Base-by-base conservation (phyloP, 768 basidiomycete species). In the Tylopilus balloui region DNA sequence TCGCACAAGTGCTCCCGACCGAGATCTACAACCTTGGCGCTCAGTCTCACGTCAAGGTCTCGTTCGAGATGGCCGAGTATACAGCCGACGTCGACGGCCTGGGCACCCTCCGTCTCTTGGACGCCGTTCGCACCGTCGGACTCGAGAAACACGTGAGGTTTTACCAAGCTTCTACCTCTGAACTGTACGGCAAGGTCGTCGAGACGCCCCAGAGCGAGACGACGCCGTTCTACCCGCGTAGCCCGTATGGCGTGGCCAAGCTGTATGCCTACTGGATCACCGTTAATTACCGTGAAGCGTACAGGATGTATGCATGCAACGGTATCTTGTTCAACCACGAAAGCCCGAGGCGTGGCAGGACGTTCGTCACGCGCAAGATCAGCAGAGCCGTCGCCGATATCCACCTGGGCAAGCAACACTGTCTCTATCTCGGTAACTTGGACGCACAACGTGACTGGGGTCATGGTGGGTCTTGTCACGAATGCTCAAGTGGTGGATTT, bases 51-150 rank as follows among this genome's bases (percentile, higher is more conserved):
- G 94, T 98, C 75, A 98, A 98, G 70, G 94, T 98, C 56, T 96
- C 93, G 23, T 98, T 98, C 69, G 95, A 97, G 70, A 95, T 98
- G 92, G 91, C 94, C 21, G 94, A 98, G 71, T 98, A 98, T 73
- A 98, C 95, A 0, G 93, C 90, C 43, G 95, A 98, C 63, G 94
- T 98, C 42, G 94, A 98, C 60, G 94, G 86, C 8, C 78, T 98
- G 34, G 94, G 94, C 46, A 98, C 94, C 6, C 81, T 98, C 41
- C 90, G 94, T 58, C 80, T 98, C 50, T 86, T 98, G 50, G 95
- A 98, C 61, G 94, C 94, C 47, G 84, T 98, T 68, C 84, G 94
- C 35, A 98, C 95, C 8, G 93, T 92, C 67, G 94, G 94, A 4
- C 80, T 98, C 51, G 89, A 94, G 66, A 84, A 88, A 60, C 88